Percentiles rank a stretch among this genome's conserved stretches.
These are phyloP conservation scores for Kwoniella shivajii DNA, from an alignment of 1,284 basidiomycete species.

Conservation along the genomic window DNA sequence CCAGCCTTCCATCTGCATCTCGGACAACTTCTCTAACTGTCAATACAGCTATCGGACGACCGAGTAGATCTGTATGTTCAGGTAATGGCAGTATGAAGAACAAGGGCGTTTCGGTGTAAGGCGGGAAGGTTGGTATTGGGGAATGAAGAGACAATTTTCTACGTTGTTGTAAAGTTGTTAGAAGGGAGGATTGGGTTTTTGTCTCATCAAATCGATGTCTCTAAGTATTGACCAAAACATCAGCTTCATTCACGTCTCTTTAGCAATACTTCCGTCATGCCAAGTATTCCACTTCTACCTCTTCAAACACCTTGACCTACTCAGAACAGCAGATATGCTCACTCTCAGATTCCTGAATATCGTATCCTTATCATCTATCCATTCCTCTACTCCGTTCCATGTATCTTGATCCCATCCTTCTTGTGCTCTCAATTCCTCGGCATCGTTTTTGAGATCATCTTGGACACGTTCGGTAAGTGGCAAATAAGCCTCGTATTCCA, in stretches of 20 bases:
- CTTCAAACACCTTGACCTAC: too few species aligned
- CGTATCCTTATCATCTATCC: conserved; percentile 41
- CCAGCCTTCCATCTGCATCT: conserved; percentile 39
- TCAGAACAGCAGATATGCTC: too few species aligned
- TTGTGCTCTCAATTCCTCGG: conserved; percentile 38
- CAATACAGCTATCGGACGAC: conserved; percentile 48
- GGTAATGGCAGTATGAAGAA: conserved; percentile 46
- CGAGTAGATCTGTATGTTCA: conserved; percentile 33
- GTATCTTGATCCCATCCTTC: conserved; percentile 46
- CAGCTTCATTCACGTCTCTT: neutral
- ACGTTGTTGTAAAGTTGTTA: conserved; percentile 29
- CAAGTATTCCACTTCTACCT: too few species aligned
- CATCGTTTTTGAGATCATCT: conserved; percentile 38
- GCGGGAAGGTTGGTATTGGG: conserved; percentile 33
- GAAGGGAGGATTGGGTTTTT: conserved; percentile 32
- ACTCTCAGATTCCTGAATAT: conserved; percentile 50
- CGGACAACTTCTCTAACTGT: conserved; percentile 38
- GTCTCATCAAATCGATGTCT: conserved; percentile 39
- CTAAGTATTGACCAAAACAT: conserved; percentile 29
- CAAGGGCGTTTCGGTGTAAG: conserved; percentile 29
- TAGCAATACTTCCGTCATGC: too few species aligned
- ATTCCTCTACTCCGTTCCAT: conserved; percentile 38
- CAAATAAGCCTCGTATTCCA: conserved; percentile 38
- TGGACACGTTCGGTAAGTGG: conserved; percentile 33
- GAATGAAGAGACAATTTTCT: conserved; percentile 29